Evolutionary conservation across 2,329 filamentous ascomycete species (phyloP), one percentile per base, ranked within the genome.

Genomic region (Xylaria sp.): DNA sequence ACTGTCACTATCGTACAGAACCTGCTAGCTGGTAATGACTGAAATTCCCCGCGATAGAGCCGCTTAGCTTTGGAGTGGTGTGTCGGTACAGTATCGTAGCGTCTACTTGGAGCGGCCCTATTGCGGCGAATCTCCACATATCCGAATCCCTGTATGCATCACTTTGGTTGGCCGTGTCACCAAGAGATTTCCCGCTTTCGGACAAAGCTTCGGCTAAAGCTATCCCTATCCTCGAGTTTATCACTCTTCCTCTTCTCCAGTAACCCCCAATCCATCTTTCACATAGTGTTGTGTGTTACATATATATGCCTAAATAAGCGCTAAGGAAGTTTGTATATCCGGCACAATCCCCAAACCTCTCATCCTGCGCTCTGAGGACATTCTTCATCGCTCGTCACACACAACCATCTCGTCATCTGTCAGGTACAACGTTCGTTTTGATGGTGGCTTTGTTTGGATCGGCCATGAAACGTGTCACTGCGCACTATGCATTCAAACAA

Each of bases 11-110:
- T 50, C 50, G 35, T 42, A 46, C 43, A 52, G n/a, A 42, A 60
- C 52, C 57, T 57, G 21, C 50, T 35, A 56, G 42, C 35, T 54
- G 19, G 28, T 57, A 37, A 42, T 46, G 37, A 57, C 37, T 61
- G 55, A 56, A 71, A 73, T 70, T 71, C 70, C 69, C 71, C 71
- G 71, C 67, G 69, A 71, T 72, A 71, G 70, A 73, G 70, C 71
- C 71, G 71, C 67, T 67, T 68, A 67, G 64, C 58, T 64, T 33
- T 46, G 14, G 4, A 25, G 43, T 46, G n/a, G 43, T 46, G 21
- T 45, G 23, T 9, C 31, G 47, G 31, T 37, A 50, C 31, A 50
- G 31, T 14, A 28, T n/a, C n/a, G n/a, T n/a, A n/a, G n/a, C n/a
- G n/a, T n/a, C n/a, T 51, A 67, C 70, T 69, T 72, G 71, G 70